A percentile compares a stretch with the other conserved stretches of the same genome.
Evolutionary conservation across 1,139 yeast genomes (phyloP).

Genomic region (Saccharomyces hybrid): DNA sequence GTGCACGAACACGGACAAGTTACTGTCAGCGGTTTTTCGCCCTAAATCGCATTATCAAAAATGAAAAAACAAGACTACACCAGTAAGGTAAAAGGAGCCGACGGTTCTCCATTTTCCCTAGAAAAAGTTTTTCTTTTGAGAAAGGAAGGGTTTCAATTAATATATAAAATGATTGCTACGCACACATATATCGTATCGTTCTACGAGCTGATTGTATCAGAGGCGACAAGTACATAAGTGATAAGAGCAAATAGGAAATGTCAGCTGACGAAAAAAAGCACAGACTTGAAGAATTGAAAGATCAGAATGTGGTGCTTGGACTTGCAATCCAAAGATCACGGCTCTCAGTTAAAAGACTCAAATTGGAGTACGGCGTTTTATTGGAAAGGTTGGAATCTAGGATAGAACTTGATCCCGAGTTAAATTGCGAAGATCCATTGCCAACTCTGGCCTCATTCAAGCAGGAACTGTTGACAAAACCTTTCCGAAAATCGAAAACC

Average conservation of each 20-base stretch:
- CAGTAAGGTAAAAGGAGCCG: slow-evolving; percentile 1
- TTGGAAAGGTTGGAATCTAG: slow-evolving; percentile 71
- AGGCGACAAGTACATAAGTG: not conserved
- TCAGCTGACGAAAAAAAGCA: slow-evolving; percentile 51
- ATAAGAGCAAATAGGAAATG: slow-evolving; percentile 5
- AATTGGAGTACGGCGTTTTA: slow-evolving; percentile 74
- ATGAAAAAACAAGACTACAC: not conserved
- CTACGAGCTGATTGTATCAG: not conserved
- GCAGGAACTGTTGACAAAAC: slow-evolving; percentile 24
- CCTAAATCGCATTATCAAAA: not conserved
- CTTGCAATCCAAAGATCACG: slow-evolving; percentile 75
- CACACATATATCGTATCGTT: not conserved
- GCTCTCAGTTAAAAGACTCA: slow-evolving; percentile 65
- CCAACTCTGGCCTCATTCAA: slow-evolving; percentile 28
- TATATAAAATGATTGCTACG: not conserved
- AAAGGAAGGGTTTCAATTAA: not conserved
- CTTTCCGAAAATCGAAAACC: slow-evolving; percentile 26
- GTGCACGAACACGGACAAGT: not conserved
- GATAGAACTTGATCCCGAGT: slow-evolving; percentile 30
- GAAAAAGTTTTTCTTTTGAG: not conserved
- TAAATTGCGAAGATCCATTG: slow-evolving; percentile 26
- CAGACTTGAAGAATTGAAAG: slow-evolving; percentile 68
- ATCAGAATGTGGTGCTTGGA: slow-evolving; percentile 69
- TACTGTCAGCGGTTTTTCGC: not conserved
- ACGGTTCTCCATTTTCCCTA: slow-evolving; percentile 1